Evolutionary conservation across 2,329 filamentous ascomycete species (phyloP).

Genomic region (Xylariaceae sp.): DNA sequence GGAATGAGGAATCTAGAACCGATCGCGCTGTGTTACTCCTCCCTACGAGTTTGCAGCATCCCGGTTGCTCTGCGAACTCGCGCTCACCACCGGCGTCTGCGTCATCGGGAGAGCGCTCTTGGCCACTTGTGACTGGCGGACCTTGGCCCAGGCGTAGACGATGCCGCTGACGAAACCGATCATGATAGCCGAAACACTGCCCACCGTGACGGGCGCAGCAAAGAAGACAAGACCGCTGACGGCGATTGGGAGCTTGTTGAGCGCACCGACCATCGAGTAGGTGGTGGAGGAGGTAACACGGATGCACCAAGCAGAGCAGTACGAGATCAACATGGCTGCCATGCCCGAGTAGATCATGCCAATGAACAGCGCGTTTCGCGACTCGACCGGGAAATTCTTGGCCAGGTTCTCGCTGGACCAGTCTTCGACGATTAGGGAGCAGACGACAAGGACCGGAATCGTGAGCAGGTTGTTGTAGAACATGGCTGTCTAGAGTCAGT

Average conservation of each 20-base stretch:
- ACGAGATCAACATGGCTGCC: slow-evolving; percentile 96
- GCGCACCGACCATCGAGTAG: slow-evolving; percentile 95
- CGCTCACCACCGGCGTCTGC: slow-evolving; percentile 71
- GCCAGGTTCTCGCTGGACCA: slow-evolving; percentile 81
- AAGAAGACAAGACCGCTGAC: slow-evolving; percentile 92
- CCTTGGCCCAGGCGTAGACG: slow-evolving; percentile 81
- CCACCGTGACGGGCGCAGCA: slow-evolving; percentile 83
- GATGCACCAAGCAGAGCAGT: slow-evolving; percentile 98
- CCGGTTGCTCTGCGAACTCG: slow-evolving; percentile 83
- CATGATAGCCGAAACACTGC: slow-evolving; percentile 83
- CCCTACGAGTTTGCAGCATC: slow-evolving; percentile 69
- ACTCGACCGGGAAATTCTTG: slow-evolving; percentile 80
- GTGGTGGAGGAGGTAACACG: slow-evolving; percentile 95
- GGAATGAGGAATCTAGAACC: no score
- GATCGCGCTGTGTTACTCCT: no score
- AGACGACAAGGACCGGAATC: slow-evolving; percentile 80
- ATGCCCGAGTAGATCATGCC: slow-evolving; percentile 94
- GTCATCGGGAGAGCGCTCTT: slow-evolving; percentile 63
- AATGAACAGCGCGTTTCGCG: slow-evolving; percentile 70
- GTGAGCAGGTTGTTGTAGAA: slow-evolving; percentile 99
- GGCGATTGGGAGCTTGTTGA: slow-evolving; percentile 97
- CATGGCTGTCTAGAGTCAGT: slow-evolving; percentile 65
- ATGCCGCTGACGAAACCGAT: slow-evolving; percentile 89
- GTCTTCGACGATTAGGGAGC: slow-evolving; percentile 79
- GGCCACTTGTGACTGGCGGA: slow-evolving; percentile 64